Conservation (phyloP, 1,284 basidiomycete genomes). For the Ganoderma leucocontextum region DNA sequence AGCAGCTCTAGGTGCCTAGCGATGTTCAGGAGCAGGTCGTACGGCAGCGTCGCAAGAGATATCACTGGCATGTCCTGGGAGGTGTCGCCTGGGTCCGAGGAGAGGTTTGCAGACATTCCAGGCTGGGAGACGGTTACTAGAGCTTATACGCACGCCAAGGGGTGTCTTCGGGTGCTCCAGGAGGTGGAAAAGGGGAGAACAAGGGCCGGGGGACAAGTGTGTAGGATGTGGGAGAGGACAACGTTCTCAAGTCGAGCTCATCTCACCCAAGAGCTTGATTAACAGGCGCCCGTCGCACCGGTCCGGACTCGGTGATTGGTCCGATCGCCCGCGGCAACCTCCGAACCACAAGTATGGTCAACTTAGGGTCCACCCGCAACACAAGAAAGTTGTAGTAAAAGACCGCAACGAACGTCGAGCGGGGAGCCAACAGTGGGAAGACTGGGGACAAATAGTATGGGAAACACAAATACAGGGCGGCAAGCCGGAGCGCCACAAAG, state of each 20-base stretch:
- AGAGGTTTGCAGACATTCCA: conserved; percentile 29
- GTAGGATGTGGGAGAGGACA: conserved; percentile 33
- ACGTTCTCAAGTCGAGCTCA: conserved; percentile 25
- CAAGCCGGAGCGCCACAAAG: background rate
- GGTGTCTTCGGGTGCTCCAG: background rate
- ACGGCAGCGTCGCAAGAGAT: conserved; percentile 60
- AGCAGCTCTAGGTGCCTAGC: conserved; percentile 63
- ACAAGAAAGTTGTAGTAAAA: background rate
- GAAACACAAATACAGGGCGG: background rate
- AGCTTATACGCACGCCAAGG: background rate
- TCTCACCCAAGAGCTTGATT: conserved; percentile 18
- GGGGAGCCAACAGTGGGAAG: too few relatives aligned
- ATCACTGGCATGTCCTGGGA: conserved; percentile 32
- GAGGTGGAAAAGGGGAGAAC: background rate
- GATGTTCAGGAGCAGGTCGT: conserved; percentile 75
- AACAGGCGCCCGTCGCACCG: conserved; percentile 12
- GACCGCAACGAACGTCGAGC: background rate
- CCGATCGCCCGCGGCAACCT: background rate
- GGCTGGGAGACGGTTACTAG: background rate
- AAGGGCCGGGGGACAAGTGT: conserved; percentile 18
- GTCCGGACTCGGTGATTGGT: conserved; percentile 22
- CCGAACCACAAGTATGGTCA: conserved; percentile 6
- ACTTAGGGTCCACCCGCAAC: background rate
- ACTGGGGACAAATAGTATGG: background rate
- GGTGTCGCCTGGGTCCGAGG: conserved; percentile 26